Evolutionary conservation across 2,329 filamentous ascomycete genomes (phyloP).

Genomic region (Purpureocillium takamizusanense): DNA sequence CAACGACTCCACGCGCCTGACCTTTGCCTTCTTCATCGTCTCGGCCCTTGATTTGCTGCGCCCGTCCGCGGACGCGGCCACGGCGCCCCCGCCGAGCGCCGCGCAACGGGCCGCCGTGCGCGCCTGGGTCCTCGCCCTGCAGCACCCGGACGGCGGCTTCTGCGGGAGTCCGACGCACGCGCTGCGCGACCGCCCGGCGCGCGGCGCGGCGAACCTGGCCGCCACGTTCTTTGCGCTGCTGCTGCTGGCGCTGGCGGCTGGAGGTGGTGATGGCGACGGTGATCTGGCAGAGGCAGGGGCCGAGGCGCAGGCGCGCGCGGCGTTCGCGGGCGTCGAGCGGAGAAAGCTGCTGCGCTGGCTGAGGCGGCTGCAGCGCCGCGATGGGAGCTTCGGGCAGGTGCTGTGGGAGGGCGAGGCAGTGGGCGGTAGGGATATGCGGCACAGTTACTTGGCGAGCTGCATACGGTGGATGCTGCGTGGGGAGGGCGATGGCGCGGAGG

Average conservation of each 20-base stretch:
- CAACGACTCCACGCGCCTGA: conserved; percentile 86
- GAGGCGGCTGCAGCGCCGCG: conserved; percentile 61
- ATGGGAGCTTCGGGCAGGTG: conserved; percentile 89
- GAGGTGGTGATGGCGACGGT: conserved; percentile 16
- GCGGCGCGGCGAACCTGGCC: conserved; percentile 59
- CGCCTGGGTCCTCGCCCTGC: conserved; percentile 80
- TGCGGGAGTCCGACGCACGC: conserved; percentile 69
- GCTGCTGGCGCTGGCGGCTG: conserved; percentile 49
- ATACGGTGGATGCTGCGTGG: conserved; percentile 77
- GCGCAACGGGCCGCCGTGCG: conserved; percentile 36
- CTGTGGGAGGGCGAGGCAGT: conserved; percentile 51
- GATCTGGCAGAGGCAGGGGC: too few relatives aligned
- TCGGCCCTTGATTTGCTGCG: conserved; percentile 72
- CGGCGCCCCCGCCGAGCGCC: conserved; percentile 34
- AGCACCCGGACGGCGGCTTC: conserved; percentile 82
- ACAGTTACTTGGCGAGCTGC: conserved; percentile 75
- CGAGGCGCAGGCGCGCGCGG: conserved; percentile 26
- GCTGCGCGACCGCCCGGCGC: conserved; percentile 32
- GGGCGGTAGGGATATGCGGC: conserved; percentile 77
- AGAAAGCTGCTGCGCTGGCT: conserved; percentile 66
- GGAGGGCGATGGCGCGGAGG: conserved; percentile 42
- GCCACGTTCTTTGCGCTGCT: conserved; percentile 85
- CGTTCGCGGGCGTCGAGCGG: conserved; percentile 58
- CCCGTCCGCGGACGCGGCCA: conserved; percentile 26
- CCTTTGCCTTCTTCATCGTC: conserved; percentile 81